Conservation (phyloP, 371 early-diverging fungal genomes). For the Nematocida displodere region DNA sequence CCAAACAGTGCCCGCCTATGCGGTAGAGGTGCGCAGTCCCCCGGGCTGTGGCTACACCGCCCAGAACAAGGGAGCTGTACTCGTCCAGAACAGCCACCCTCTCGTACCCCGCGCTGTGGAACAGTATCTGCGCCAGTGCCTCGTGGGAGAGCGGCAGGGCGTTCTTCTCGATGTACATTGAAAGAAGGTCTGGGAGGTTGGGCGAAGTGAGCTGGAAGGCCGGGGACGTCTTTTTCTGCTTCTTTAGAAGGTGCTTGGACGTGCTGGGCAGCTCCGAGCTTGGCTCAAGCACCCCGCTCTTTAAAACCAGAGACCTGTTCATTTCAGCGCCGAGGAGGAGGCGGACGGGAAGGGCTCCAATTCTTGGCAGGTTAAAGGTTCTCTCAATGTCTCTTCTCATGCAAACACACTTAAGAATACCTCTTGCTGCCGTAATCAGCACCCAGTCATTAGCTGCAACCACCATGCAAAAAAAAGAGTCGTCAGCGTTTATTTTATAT, state of each 20-base stretch:
- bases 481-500: constrained; percentile 60
- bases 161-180: constrained; percentile 12
- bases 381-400: neutral
- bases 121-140: constrained; percentile 16
- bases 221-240: neutral
- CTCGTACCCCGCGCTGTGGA: constrained; percentile 12
- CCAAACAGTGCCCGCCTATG: neutral
- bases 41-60: constrained; percentile 16
- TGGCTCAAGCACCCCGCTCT: too few relatives aligned
- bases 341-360: too few relatives aligned
- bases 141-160: constrained; percentile 15
- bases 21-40: constrained; percentile 13
- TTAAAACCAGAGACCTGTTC: too few relatives aligned
- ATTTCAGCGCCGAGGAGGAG: too few relatives aligned
- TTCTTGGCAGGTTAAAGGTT: neutral
- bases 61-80: constrained; percentile 11
- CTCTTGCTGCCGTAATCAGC: neutral
- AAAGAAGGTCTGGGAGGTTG: neutral
- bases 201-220: neutral
- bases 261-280: too few relatives aligned
- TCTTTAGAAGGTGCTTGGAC: neutral
- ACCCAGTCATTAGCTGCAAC: neutral
- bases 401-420: neutral
- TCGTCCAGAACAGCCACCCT: constrained; percentile 24
- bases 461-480: neutral